A percentile compares a stretch with the other conserved stretches of the same genome.
phyloP scores from a whole-genome alignment of 2,329 filamentous ascomycete species.

The Diatrype stigma region DNA sequence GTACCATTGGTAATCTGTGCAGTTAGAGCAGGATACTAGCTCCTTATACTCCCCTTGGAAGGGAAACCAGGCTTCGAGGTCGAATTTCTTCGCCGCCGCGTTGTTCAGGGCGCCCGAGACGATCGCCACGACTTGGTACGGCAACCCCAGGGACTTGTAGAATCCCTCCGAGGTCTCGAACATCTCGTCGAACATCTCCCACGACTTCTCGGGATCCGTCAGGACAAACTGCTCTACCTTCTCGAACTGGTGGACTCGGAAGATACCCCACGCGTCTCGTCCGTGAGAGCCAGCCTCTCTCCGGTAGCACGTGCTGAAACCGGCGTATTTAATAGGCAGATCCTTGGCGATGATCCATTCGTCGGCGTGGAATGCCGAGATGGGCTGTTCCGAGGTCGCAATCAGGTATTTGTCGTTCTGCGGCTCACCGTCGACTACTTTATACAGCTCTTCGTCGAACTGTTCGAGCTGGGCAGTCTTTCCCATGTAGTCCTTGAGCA shows the following conservation, averaged over 20 bases:
- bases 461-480: conserved; percentile 97
- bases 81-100: conserved; percentile 85
- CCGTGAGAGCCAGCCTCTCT: conserved; percentile 92
- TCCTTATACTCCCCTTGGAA: conserved; percentile 98
- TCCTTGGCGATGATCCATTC: conserved; percentile 87
- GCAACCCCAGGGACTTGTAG: conserved; percentile 82
- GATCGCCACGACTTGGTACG: conserved; percentile 89
- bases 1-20: conserved; percentile 80
- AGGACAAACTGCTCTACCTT: conserved; percentile 58
- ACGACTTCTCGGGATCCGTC: conserved; percentile 83
- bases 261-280: conserved; percentile 95
- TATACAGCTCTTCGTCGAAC: conserved; percentile 98
- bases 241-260: conserved; percentile 97
- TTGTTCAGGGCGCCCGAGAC: conserved; percentile 96
- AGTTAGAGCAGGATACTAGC: conserved; percentile 95
- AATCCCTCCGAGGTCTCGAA: conserved; percentile 88
- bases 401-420: conserved; percentile 78
- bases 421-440: conserved; percentile 83
- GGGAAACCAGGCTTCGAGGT: conserved; percentile 94
- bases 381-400: conserved; percentile 89
- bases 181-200: conserved; percentile 93
- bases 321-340: conserved; percentile 86
- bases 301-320: conserved; percentile 92
- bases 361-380: conserved; percentile 86
- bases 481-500: conserved; percentile 92